Percentiles rank a stretch among this genome's conserved stretches.
Evolutionary conservation across 2,329 filamentous ascomycete species (phyloP).

Genomic region (Xylariaceae sp.): DNA sequence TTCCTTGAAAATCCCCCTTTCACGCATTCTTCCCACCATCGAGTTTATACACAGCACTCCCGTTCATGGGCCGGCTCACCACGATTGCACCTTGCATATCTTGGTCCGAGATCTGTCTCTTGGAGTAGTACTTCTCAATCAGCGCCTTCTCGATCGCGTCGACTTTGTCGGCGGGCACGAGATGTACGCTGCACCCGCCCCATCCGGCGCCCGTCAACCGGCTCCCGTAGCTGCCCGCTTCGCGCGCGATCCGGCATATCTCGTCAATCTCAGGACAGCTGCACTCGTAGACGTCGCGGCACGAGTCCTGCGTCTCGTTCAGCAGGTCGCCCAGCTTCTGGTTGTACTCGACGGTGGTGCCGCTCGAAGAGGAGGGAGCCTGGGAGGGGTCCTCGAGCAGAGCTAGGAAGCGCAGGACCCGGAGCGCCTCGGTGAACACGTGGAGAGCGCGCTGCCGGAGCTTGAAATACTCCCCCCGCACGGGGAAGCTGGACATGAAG

Average conservation of each 20-base stretch:
- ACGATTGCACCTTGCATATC: slow-evolving; percentile 76
- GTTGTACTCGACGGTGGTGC: slow-evolving; percentile 58
- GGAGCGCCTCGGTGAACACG: slow-evolving; percentile 82
- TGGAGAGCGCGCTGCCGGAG: slow-evolving; percentile 83
- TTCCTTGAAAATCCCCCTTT: no score
- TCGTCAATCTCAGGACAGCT: slow-evolving; percentile 89
- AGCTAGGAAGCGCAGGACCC: slow-evolving; percentile 77
- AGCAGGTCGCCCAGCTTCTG: slow-evolving; percentile 71
- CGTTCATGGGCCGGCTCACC: slow-evolving; percentile 79
- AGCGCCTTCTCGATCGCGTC: slow-evolving; percentile 71
- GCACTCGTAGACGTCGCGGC: slow-evolving; percentile 83
- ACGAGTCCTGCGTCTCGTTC: slow-evolving; percentile 85
- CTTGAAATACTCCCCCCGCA: slow-evolving; percentile 81
- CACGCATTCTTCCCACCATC: slow-evolving; percentile 29
- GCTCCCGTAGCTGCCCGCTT: slow-evolving; percentile 76
- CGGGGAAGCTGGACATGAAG: slow-evolving; percentile 84
- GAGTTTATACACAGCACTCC: slow-evolving; percentile 49
- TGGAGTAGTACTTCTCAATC: slow-evolving; percentile 75
- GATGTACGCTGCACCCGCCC: slow-evolving; percentile 93
- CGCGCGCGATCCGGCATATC: slow-evolving; percentile 72
- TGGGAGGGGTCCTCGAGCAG: slow-evolving; percentile 57
- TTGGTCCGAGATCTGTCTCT: slow-evolving; percentile 59
- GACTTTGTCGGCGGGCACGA: slow-evolving; percentile 80
- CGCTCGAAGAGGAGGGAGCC: slow-evolving; percentile 36
- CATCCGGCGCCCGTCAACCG: slow-evolving; percentile 89